These are phyloP conservation scores for Solanum hybrid DNA, from an alignment of 305 asterid genomes.

Conservation along the genomic window DNA sequence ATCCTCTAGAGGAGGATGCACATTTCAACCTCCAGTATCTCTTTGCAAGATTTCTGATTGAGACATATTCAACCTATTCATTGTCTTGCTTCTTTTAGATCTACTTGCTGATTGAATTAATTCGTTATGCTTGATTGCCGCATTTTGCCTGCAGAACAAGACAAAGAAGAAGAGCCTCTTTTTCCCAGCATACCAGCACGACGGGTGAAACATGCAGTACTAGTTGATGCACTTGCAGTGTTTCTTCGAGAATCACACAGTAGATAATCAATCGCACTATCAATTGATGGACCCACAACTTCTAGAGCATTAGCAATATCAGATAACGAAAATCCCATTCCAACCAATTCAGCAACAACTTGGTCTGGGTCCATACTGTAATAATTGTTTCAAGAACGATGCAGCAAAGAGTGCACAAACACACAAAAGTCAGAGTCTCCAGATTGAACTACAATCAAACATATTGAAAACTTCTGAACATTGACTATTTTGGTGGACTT, in stretches of 20 bases:
- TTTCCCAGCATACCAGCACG: slow-evolving; percentile 21
- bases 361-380: not conserved
- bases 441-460: not conserved
- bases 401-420: not conserved
- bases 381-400: not conserved
- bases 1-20: slow-evolving; percentile 8
- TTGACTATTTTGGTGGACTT: not conserved
- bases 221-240: slow-evolving; percentile 25
- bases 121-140: slow-evolving; percentile 43
- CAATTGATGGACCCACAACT: slow-evolving; percentile 52
- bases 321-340: slow-evolving; percentile 36
- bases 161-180: slow-evolving; percentile 25
- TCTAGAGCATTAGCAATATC: slow-evolving; percentile 45
- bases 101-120: slow-evolving; percentile 25
- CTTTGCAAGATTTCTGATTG: slow-evolving; percentile 11
- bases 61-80: slow-evolving; percentile 7
- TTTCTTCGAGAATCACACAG: slow-evolving; percentile 34
- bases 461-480: not conserved
- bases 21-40: slow-evolving; percentile 12
- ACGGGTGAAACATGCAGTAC: slow-evolving; percentile 8
- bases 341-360: too few relatives aligned
- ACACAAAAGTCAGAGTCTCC: not conserved
- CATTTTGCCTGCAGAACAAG: slow-evolving; percentile 22
- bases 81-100: slow-evolving; percentile 28
- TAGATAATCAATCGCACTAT: slow-evolving; percentile 46